These are phyloP conservation scores for Heracleum sosnowskyi DNA, from an alignment of 129 eudicot species.

Conservation along the genomic window DNA sequence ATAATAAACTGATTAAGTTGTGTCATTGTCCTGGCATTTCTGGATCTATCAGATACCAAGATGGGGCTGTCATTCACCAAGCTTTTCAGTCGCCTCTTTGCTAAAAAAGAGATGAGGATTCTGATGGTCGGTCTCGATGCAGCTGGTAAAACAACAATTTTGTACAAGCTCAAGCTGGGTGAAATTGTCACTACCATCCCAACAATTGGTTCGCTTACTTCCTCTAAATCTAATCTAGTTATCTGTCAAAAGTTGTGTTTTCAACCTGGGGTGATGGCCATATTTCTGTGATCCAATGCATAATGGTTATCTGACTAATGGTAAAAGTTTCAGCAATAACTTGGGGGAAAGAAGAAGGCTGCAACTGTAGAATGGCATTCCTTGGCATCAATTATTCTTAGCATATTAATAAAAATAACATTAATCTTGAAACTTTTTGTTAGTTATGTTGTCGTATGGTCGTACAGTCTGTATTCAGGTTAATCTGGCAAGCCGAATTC, in stretches of 20 bases:
- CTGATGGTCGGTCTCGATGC: constrained; percentile 38
- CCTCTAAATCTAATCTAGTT: neutral
- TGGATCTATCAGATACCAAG: constrained; percentile 18
- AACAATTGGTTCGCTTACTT: constrained; percentile 24
- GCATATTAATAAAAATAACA: neutral
- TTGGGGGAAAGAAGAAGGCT: no score
- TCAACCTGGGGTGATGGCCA: neutral
- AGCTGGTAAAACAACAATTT: constrained; percentile 35
- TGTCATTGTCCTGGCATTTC: neutral
- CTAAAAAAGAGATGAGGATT: constrained; percentile 36
- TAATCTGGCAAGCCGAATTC: neutral
- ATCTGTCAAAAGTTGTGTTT: neutral
- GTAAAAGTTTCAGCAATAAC: no score
- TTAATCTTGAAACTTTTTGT: neutral
- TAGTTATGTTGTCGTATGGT: neutral
- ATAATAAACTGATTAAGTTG: no score
- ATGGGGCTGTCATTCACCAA: constrained; percentile 42
- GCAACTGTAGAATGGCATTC: no score
- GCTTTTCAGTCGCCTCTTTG: constrained; percentile 29
- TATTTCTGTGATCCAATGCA: no score
- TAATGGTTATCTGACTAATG: no score
- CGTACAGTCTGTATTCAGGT: neutral
- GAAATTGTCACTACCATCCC: constrained; percentile 37
- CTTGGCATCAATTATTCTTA: no score
- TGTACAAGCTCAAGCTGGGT: constrained; percentile 34